These are phyloP conservation scores for Fraxinus xanthoxyloides DNA, from an alignment of 305 asterid species.

Conservation along the genomic window DNA sequence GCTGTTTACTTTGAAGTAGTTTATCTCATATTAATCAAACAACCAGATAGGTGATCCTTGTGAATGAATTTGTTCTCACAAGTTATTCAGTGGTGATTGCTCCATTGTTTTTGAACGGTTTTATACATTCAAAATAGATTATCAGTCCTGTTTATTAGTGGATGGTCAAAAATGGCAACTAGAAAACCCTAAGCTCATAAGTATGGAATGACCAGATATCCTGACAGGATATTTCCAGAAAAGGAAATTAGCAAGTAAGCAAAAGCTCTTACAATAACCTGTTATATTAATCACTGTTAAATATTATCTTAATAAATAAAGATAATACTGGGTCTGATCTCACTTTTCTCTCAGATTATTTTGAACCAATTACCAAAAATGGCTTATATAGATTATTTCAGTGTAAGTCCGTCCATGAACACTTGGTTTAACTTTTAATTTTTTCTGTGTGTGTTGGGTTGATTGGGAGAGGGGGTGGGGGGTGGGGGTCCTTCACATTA, in stretches of 20 bases:
- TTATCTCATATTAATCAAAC: conserved; percentile 4
- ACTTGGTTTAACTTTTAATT: neutral
- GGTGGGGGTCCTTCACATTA: neutral
- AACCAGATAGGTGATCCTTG: neutral
- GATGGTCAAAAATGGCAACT: neutral
- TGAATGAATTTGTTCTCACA: neutral
- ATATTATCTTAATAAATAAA: neutral
- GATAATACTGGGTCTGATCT: neutral
- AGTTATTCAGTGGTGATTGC: neutral
- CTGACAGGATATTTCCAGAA: neutral
- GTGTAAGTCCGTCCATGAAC: neutral
- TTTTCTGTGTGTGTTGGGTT: neutral
- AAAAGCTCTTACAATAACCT: neutral
- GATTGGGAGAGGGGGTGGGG: neutral
- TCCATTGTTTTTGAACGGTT: neutral
- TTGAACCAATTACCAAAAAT: neutral
- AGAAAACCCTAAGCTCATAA: neutral
- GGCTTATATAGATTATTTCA: neutral
- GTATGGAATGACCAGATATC: neutral
- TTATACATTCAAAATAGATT: neutral
- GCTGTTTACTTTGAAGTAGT: conserved; percentile 5
- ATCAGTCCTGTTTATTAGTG: neutral
- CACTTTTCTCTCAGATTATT: neutral
- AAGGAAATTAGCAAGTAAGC: neutral
- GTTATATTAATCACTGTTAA: neutral